Percentiles rank a stretch among this genome's conserved stretches.
These are phyloP conservation scores for Capsicum baccatum DNA, from an alignment of 257 asterid genomes.

Conservation along the genomic window DNA sequence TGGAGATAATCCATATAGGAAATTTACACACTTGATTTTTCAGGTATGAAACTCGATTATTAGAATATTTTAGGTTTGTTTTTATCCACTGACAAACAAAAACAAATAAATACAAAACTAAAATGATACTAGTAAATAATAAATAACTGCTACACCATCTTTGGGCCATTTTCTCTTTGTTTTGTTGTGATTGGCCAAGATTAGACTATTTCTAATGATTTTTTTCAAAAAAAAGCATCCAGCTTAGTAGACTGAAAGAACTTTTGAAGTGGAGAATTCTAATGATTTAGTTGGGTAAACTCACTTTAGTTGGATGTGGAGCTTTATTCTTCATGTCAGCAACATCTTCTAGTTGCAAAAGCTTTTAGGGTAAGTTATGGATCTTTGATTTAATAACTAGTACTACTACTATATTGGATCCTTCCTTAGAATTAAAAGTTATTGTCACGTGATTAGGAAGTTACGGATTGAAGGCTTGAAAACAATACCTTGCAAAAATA, in stretches of 20 bases:
- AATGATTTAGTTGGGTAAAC: constrained; percentile 2
- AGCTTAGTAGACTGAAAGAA: neutral
- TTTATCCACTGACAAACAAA: neutral
- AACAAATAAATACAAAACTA: neutral
- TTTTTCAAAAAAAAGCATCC: neutral
- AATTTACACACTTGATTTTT: too few relatives aligned
- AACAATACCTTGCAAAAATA: too few relatives aligned
- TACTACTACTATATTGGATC: neutral
- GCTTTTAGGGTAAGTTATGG: constrained; percentile 32
- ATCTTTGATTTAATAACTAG: constrained; percentile 11
- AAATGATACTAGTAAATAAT: neutral
- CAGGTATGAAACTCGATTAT: too few relatives aligned
- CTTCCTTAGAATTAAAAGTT: too few relatives aligned
- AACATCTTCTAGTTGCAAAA: constrained; percentile 6
- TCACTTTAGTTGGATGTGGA: constrained; percentile 10
- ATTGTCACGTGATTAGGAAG: too few relatives aligned
- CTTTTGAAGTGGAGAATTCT: constrained; percentile 10
- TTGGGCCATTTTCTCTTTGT: neutral
- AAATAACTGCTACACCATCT: neutral
- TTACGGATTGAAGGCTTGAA: too few relatives aligned
- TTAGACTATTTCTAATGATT: neutral
- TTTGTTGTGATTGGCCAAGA: neutral
- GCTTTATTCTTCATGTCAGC: constrained; percentile 46
- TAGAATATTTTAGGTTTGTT: too few relatives aligned
- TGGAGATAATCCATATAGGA: too few relatives aligned